phyloP scores from a whole-genome alignment of 2,329 filamentous ascomycete species.

The Diaporthe vaccinii region DNA sequence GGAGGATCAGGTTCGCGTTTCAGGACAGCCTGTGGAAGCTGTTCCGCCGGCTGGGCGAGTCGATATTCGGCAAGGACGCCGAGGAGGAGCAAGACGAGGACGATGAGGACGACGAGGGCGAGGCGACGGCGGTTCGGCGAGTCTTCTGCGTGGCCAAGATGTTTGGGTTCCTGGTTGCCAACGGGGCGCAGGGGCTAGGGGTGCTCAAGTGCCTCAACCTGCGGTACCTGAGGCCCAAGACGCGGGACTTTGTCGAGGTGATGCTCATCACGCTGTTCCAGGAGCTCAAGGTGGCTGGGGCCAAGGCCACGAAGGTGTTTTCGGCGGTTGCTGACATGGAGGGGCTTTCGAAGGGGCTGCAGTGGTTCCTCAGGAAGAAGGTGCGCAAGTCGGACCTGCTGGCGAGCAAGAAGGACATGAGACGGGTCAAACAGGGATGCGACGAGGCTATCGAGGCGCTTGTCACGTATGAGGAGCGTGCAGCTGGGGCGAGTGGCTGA shows the following conservation, averaged over 20 bases:
- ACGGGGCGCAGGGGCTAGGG: slow-evolving; percentile 60
- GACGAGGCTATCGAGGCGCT: slow-evolving; percentile 57
- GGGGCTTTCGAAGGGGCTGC: slow-evolving; percentile 79
- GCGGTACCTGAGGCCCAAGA: slow-evolving; percentile 81
- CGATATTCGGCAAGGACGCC: slow-evolving; percentile 74
- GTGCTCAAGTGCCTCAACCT: slow-evolving; percentile 81
- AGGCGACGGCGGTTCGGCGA: slow-evolving; percentile 63
- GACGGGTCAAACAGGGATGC: slow-evolving; percentile 63
- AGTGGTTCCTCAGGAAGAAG: slow-evolving; percentile 84
- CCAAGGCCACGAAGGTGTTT: slow-evolving; percentile 74
- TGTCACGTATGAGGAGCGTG: slow-evolving; percentile 44
- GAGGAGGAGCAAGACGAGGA: slow-evolving; percentile 68
- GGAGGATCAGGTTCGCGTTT: slow-evolving; percentile 84
- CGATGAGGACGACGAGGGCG: slow-evolving; percentile 64
- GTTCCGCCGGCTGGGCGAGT: slow-evolving; percentile 88
- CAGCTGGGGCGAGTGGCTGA: background rate
- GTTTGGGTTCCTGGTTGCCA: slow-evolving; percentile 65
- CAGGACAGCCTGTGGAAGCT: slow-evolving; percentile 89
- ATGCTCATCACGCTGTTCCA: slow-evolving; percentile 83
- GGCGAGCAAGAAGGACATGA: slow-evolving; percentile 62
- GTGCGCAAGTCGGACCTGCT: slow-evolving; percentile 75
- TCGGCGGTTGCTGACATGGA: slow-evolving; percentile 72
- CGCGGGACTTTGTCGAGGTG: slow-evolving; percentile 83
- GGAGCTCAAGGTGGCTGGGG: slow-evolving; percentile 57
- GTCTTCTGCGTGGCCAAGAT: slow-evolving; percentile 67